These are phyloP conservation scores for Candida lessepsii DNA, from an alignment of 805 yeast genomes.

Conservation along the genomic window DNA sequence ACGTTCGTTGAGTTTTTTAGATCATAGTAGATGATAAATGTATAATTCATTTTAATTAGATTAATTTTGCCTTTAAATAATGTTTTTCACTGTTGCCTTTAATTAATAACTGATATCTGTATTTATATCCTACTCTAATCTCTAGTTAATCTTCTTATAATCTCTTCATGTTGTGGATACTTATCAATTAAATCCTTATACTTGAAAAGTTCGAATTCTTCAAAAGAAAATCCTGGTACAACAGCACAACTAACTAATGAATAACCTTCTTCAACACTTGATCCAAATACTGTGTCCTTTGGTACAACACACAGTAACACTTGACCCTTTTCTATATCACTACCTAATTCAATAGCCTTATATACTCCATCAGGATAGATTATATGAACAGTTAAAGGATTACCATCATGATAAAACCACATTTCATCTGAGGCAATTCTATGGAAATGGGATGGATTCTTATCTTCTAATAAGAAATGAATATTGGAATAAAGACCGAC, in stretches of 20 bases:
- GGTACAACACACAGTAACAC: conserved; percentile 22
- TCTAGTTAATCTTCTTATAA: conserved; percentile 19
- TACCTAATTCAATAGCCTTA: conserved; percentile 17
- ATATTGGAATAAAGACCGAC: conserved; percentile 24
- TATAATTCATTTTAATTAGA: too few species aligned
- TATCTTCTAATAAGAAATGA: conserved; percentile 19
- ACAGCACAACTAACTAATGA: conserved; percentile 25
- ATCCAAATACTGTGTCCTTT: conserved; percentile 22
- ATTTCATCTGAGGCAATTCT: conserved; percentile 23
- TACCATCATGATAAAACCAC: conserved; percentile 24
- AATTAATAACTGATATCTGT: too few species aligned
- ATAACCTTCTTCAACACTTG: conserved; percentile 21
- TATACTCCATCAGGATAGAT: conserved; percentile 21
- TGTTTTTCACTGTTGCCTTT: too few species aligned
- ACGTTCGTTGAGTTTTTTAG: too few species aligned
- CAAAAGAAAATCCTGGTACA: conserved; percentile 23
- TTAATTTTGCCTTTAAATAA: too few species aligned
- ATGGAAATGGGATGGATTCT: conserved; percentile 23
- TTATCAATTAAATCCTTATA: conserved; percentile 15
- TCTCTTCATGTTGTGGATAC: conserved; percentile 20
- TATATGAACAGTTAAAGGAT: conserved; percentile 22
- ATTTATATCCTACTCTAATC: too few species aligned
- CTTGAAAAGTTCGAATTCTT: conserved; percentile 21
- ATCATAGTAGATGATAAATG: conserved; percentile 2
- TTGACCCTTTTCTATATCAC: conserved; percentile 17